Evolutionary conservation across 1,284 basidiomycete genomes (phyloP), one percentile per base, ranked within the genome.

Genomic region (Cutaneotrichosporon dermatis): DNA sequence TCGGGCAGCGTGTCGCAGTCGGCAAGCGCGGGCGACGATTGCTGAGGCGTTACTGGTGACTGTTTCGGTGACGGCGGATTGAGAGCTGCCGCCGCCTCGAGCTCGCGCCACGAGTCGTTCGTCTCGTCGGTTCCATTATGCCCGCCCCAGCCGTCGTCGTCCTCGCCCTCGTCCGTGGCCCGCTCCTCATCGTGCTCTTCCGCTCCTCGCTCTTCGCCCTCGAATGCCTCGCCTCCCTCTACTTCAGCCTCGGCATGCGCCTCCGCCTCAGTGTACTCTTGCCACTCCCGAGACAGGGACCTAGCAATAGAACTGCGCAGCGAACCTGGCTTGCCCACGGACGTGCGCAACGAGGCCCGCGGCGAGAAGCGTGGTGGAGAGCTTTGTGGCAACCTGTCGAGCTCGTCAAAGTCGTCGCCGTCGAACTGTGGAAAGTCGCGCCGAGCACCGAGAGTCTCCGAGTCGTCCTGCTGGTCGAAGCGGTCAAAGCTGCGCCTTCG

Each of bases 1-100:
- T 54, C 52, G 1, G 55, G 45, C 4, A 55, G 39, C 25, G 54
- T 51, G 49, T 56, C 55, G 9, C 33, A 44, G 39, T 56, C 55
- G 3, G 36, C 51, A 15, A 42, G 45, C 1, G 51, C 51, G 2
- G 57, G 57, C 33, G 51, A 53, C 16, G 45, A 6, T 10, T n/a
- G 10, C 15, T n/a, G 25, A 25, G 25, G 25, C 25, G 25, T 25
- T 25, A 25, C 25, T 2, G 25, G 25, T 2, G 25, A 25, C 25
- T 25, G 25, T 25, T 25, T 25, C 25, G 39, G 50, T 2, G 50
- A 25, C 4, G 50, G 50, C 1, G 50, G 50, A 39, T 51, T 51
- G 4, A 51, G 50, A 35, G 50, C 50, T 1, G 50, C 50, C 3
- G 50, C 50, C 9, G 50, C 50, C 15, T 51, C 37, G 37, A 51